These are phyloP conservation scores for Tympanopsis confertula DNA, from an alignment of 2,329 filamentous ascomycete species.

Conservation along the genomic window DNA sequence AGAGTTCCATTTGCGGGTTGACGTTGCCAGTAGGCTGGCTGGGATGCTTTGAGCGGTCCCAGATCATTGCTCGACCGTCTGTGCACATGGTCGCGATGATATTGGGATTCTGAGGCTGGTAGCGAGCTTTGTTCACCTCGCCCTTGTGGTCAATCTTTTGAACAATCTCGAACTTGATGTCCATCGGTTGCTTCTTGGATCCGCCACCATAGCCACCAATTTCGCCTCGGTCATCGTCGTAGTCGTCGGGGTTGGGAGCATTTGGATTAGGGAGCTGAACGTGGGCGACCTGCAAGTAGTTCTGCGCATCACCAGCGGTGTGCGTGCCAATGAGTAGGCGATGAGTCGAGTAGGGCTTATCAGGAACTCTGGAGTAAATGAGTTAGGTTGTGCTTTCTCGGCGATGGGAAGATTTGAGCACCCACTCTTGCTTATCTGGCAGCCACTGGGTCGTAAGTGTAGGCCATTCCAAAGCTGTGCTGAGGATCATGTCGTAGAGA, in stretches of 20 bases:
- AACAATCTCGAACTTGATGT: conserved; percentile 77
- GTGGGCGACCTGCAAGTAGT: conserved; percentile 90
- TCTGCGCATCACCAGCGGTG: conserved; percentile 73
- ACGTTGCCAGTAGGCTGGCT: conserved; percentile 62
- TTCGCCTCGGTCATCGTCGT: conserved; percentile 84
- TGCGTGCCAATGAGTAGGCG: conserved; percentile 88
- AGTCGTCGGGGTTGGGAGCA: conserved; percentile 66
- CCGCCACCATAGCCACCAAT: conserved; percentile 75
- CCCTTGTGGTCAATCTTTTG: conserved; percentile 94
- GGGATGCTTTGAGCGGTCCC: conserved; percentile 90
- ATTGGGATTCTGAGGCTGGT: conserved; percentile 94
- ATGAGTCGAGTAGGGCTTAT: conserved; percentile 78
- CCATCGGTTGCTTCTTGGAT: conserved; percentile 48
- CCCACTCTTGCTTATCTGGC: conserved; percentile 79
- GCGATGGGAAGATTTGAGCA: conserved; percentile 14
- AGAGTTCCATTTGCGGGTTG: conserved; percentile 72
- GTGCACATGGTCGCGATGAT: conserved; percentile 88
- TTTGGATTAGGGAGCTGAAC: conserved; percentile 79
- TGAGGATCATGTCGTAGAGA: conserved; percentile 93
- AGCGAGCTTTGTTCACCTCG: conserved; percentile 96
- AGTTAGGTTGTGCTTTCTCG: not conserved
- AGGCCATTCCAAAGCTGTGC: conserved; percentile 91
- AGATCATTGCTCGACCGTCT: conserved; percentile 80
- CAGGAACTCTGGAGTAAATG: conserved; percentile 18
- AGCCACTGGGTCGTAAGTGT: conserved; percentile 97